phyloP scores from a whole-genome alignment of 2,329 filamentous ascomycete species.

The Didymellaceae sp. region DNA sequence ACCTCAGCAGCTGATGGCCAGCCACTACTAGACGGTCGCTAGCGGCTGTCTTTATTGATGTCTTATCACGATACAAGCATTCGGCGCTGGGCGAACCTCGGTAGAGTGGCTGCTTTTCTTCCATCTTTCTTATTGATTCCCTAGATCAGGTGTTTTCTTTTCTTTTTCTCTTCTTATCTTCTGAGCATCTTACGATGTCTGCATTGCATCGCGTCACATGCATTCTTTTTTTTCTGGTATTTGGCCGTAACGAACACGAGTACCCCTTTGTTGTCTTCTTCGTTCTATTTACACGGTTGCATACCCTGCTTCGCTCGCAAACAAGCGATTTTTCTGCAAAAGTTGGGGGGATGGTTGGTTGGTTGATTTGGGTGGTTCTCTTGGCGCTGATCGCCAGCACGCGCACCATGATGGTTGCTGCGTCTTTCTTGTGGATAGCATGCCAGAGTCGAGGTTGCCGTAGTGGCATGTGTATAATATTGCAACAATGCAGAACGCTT shows the following conservation, averaged over 20 bases:
- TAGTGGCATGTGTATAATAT: constrained; percentile 25
- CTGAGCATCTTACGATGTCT: constrained; percentile 22
- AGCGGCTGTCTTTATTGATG: constrained; percentile 21
- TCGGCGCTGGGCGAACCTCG: constrained; percentile 35
- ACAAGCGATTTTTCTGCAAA: constrained; percentile 27
- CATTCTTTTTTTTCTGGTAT: constrained; percentile 17
- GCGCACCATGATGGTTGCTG: constrained; percentile 12
- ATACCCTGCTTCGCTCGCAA: constrained; percentile 19
- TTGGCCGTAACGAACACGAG: constrained; percentile 25
- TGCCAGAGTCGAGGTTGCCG: constrained; percentile 7
- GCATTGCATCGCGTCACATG: constrained; percentile 38
- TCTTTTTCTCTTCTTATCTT: constrained; percentile 16
- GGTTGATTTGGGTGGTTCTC: constrained; percentile 2
- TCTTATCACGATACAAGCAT: constrained; percentile 35
- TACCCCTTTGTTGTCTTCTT: constrained; percentile 17
- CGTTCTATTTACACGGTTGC: constrained; percentile 16
- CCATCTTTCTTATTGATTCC: constrained; percentile 24
- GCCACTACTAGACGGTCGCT: constrained; percentile 48
- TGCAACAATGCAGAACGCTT: constrained; percentile 17
- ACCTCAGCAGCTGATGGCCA: constrained; percentile 53
- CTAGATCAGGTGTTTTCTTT: constrained; percentile 35
- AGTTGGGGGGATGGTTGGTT: constrained; percentile 5
- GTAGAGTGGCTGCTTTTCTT: constrained; percentile 19
- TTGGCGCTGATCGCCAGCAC: constrained; percentile 6
- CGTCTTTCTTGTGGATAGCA: constrained; percentile 20